phyloP scores from a whole-genome alignment of 176 grass and related monocot species.

The Ananas comosus region DNA sequence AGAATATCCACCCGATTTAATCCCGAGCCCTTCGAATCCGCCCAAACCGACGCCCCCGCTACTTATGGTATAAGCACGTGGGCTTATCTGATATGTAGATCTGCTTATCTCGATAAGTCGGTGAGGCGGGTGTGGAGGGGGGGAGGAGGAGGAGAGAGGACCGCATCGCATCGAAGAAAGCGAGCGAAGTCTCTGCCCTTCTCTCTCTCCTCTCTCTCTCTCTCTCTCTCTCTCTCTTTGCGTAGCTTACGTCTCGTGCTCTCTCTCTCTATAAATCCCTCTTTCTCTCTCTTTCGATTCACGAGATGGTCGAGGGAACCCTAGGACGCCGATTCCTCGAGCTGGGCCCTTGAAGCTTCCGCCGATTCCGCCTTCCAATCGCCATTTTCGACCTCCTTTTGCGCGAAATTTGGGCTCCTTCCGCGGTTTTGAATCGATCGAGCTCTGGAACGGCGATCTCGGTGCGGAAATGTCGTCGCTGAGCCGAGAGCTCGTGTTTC shows the following conservation, averaged over 20 bases:
- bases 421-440: constrained; percentile 25
- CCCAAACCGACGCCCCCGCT: background rate
- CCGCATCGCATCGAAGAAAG: constrained; percentile 99
- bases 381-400: background rate
- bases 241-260: constrained; percentile 2
- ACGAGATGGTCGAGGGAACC: constrained; percentile 42
- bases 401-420: background rate
- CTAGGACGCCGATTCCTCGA: constrained; percentile 33
- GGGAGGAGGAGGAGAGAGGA: constrained; percentile 47
- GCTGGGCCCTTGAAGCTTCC: background rate
- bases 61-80: fast-evolving
- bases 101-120: constrained; percentile 14
- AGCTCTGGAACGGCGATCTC: constrained; percentile 11
- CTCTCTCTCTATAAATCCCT: constrained; percentile 5
- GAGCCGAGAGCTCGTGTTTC: constrained; percentile 96
- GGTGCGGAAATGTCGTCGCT: constrained; percentile 65
- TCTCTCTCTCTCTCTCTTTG: constrained; percentile 12
- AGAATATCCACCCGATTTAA: constrained; percentile 68
- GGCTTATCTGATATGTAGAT: fast-evolving
- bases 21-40: constrained; percentile 42
- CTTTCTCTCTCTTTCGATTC: constrained; percentile 27
- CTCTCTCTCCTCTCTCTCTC: constrained; percentile 26
- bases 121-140: constrained; percentile 38
- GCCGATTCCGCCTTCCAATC: constrained; percentile 1
- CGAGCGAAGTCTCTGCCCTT: constrained; percentile 49